Base-by-base conservation (phyloP, 352 stramenopile genomes). In the Phytophthora crassamura region DNA sequence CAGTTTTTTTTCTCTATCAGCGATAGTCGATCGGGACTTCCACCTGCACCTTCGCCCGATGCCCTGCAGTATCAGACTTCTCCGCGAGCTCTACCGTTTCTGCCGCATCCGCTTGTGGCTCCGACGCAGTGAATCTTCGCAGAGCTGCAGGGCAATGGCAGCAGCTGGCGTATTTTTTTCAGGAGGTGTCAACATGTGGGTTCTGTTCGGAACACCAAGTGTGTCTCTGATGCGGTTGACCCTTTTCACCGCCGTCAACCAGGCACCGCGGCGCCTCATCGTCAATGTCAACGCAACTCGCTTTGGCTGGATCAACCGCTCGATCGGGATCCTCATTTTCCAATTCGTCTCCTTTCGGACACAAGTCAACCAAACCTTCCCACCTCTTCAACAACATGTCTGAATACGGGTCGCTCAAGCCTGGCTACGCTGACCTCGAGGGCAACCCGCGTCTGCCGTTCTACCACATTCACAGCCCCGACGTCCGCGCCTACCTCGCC, bases 401-500 rank as follows among this genome's bases (percentile, higher is more conserved):
- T 9, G 70, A 78, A 40, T 78, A 78, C 61, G 70, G 70, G 62
- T 67, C 70, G 4, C 52, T 69, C 20, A 75, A 69, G 32, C 59
- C 54, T 51, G 59, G 47, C 56, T 72, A 76, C 59, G 47, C 42
- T 16, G 67, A 79, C 39, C 51, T 74, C 3, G 58, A 74, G 28
- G 59, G 64, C 45, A 74, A 74, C 58, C 36, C 51, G 8, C 70
- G 56, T 5, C 43, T 70, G 7, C 71, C 71, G 5, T 78, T 78
- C 43, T 78, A 69, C 47, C 28, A 42, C 51, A 45, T 79, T 18
- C 14, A 35, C 28, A 76, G 75, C 30, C 62, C 69, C 2, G 59
- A 85, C 35, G 9, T 85, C 16, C 78, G 80, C 16, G 78, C 82
- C 43, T 89, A 79, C 56, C 57, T 89, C 12, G 80, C 77, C 2